A percentile compares a stretch with the other conserved stretches of the same genome.
Evolutionary conservation across 2,329 filamentous ascomycete genomes (phyloP).

Genomic region (Colletotrichum spinosum): DNA sequence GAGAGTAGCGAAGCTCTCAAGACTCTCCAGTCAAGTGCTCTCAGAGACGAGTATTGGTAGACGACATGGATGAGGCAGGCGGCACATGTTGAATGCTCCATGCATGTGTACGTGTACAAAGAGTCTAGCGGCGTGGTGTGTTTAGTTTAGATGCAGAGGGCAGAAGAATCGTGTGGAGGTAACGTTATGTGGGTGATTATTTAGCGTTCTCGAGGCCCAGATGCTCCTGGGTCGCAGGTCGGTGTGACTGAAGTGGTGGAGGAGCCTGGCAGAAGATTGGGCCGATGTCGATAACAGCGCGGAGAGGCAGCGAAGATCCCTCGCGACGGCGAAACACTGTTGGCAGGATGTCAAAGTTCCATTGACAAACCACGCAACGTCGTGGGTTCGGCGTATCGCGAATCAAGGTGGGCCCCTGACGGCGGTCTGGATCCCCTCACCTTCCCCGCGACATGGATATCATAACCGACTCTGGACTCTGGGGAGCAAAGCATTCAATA

Average conservation of each 20-base stretch:
- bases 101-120: not conserved
- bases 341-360: constrained; percentile 9
- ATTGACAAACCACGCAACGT: constrained; percentile 6
- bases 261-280: constrained; percentile 6
- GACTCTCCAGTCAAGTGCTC: constrained; percentile 13
- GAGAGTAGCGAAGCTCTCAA: constrained; percentile 1
- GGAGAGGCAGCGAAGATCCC: constrained; percentile 23
- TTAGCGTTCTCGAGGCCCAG: constrained; percentile 1
- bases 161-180: constrained; percentile 12
- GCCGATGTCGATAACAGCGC: constrained; percentile 19
- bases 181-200: constrained; percentile 23
- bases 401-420: constrained; percentile 10
- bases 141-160: too few relatives aligned
- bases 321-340: constrained; percentile 16
- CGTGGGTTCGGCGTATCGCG: constrained; percentile 11
- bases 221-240: constrained; percentile 7
- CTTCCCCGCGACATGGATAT: constrained; percentile 21
- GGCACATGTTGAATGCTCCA: constrained; percentile 6
- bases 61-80: constrained; percentile 7
- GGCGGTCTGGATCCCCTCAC: constrained; percentile 3
- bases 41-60: not conserved
- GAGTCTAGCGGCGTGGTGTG: too few relatives aligned
- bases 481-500: constrained; percentile 10
- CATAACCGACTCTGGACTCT: constrained; percentile 3
- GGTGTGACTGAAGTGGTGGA: not conserved